Base-by-base conservation (phyloP, 441 rosid genomes). In the Pelargonium australe region DNA sequence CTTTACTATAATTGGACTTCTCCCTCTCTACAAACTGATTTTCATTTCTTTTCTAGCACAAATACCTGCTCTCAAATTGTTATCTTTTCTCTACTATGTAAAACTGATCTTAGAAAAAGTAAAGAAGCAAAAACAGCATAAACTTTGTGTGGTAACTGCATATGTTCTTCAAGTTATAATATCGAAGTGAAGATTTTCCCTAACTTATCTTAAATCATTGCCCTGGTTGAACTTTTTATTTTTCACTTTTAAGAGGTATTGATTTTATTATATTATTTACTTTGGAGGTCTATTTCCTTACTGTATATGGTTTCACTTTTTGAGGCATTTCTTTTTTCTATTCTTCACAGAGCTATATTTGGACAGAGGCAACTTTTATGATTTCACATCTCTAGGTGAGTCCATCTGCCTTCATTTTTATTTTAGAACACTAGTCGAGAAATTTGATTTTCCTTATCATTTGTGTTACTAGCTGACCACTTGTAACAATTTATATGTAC, bases 341-440 rank as follows among this genome's bases (percentile, higher is more conserved):
- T 34, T 73, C 41, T 78, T 77, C 69, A 67, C 89, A 92, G 99
- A 95, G 84, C 84, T 92, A 85, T 90, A 84, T 68, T 90, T 92
- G 66, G 98, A 92, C 87, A 80, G 89, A 76, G 97, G 97, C 76
- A 95, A 89, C 82, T 95, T 89, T 78, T 95, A 95, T 70, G 97
- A 95, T 78, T 95, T 95, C 66, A 87, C 99, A 61, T 95, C 99
- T 23, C 91, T 95, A 63, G 99, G 99, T 92, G 75, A 86, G 99
- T 82, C 44, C 49, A 2, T 43, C 43, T 67, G 13, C 0, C 67
- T 34, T 64, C 65, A 55, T 44, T 7, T 68, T 2, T 20, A 40
- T 66, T 68, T 66, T 20, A 55, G 62, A 55, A 55, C 25, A 55
- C 62, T 10, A 1, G 19, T 7, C 62, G 8, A 5, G 62, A 55